Conservation (phyloP, 345 rosid species). For the Brassica napus region Da-Ae NC_063444.1:18597001-18597500, state of each 20-base stretch:
- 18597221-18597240: slow-evolving; percentile 24
- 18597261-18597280: slow-evolving; percentile 6
- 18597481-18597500: slow-evolving; percentile 26
- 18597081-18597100: background rate
- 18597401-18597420: background rate
- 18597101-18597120: slow-evolving; percentile 15
- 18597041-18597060: background rate
- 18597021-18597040: background rate
- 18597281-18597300: background rate
- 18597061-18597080: background rate
- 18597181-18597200: background rate
- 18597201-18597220: slow-evolving; percentile 24
- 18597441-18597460: slow-evolving; percentile 1
- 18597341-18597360: slow-evolving; percentile 12
- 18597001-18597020: slow-evolving; percentile 26
- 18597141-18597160: slow-evolving; percentile 13
- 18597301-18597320: slow-evolving; percentile 3
- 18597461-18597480: background rate
- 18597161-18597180: background rate
- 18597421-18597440: slow-evolving; percentile 31
- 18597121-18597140: slow-evolving; percentile 25
- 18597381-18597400: slow-evolving; percentile 30
- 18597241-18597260: slow-evolving; percentile 8
- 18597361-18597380: slow-evolving; percentile 20
- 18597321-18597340: slow-evolving; percentile 26